Evolutionary conservation across 2,329 filamentous ascomycete species (phyloP).

Genomic region (Cercospora zeina): DNA sequence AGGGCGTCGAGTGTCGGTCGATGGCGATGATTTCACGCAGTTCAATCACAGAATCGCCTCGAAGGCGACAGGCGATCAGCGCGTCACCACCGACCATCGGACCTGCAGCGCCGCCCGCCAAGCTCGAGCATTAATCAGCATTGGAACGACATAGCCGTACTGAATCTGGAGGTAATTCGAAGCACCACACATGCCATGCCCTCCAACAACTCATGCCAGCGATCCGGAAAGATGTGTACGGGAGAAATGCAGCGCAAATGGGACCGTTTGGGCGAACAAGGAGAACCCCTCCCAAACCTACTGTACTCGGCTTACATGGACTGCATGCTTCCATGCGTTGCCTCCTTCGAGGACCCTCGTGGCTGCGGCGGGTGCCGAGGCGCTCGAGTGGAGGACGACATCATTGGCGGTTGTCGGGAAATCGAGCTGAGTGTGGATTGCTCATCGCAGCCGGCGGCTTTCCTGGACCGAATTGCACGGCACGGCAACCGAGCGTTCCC

Average conservation of each 20-base stretch:
- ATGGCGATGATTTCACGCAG: not conserved
- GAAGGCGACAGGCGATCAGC: not conserved
- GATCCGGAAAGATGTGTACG: too few relatives aligned
- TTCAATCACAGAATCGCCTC: not conserved
- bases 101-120: conserved; percentile 2
- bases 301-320: too few relatives aligned
- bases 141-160: not conserved
- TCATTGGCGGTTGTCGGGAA: too few relatives aligned
- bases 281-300: too few relatives aligned
- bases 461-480: conserved; percentile 7
- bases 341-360: conserved; percentile 1
- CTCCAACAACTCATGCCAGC: too few relatives aligned
- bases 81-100: conserved; percentile 6
- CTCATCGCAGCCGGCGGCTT: conserved; percentile 10
- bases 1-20: not conserved
- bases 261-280: too few relatives aligned
- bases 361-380: not conserved
- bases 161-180: not conserved
- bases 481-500: conserved; percentile 12
- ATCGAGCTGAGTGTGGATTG: too few relatives aligned
- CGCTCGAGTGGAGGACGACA: not conserved
- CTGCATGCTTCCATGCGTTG: not conserved
- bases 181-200: not conserved
- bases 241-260: too few relatives aligned
- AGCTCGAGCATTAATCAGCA: conserved; percentile 2